These are phyloP conservation scores for Hibiscus tridactylites DNA, from an alignment of 345 rosid genomes.

Conservation along the genomic window DNA sequence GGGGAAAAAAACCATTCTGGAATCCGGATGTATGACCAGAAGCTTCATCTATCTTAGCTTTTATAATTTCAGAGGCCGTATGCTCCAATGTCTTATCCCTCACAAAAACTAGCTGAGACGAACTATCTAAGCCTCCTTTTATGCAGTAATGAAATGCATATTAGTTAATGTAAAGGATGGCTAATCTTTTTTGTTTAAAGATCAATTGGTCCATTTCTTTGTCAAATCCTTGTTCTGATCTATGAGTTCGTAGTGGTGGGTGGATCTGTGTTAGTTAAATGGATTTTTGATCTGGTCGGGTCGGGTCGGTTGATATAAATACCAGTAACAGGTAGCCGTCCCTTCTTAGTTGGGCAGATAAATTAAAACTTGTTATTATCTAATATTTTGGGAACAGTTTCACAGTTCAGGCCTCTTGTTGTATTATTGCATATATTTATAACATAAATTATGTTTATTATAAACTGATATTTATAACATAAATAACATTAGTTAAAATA, in stretches of 20 bases:
- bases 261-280: no score
- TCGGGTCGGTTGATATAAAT: no score
- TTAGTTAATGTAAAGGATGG: not conserved
- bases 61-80: not conserved
- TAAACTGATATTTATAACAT: no score
- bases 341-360: no score
- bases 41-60: conserved; percentile 9
- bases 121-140: not conserved
- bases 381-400: no score
- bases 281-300: no score
- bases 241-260: not conserved
- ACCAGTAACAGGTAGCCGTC: no score
- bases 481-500: no score
- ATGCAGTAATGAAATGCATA: not conserved
- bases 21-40: conserved; percentile 16
- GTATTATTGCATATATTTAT: no score
- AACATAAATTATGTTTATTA: no score
- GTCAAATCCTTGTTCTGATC: not conserved
- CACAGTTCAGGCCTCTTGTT: no score
- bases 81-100: not conserved
- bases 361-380: no score
- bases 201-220: not conserved
- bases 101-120: not conserved
- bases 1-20: not conserved
- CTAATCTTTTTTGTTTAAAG: not conserved